phyloP scores from a whole-genome alignment of 306 rosid species.

The Lathyrus oleraceus region DNA sequence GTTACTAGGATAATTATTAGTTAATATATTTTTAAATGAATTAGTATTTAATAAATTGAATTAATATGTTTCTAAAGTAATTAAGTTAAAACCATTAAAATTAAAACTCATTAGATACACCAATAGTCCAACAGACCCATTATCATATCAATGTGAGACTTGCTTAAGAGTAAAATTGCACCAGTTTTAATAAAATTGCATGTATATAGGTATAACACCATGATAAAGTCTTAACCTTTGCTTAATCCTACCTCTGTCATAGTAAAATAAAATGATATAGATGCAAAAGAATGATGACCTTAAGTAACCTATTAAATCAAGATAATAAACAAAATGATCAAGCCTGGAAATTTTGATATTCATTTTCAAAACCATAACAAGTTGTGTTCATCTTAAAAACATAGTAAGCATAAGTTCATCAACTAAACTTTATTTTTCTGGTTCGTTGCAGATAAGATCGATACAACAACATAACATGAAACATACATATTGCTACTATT shows the following conservation, averaged over 20 bases:
- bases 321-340: slow-evolving; percentile 5
- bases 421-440: slow-evolving; percentile 15
- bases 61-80: too few species aligned
- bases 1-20: too few species aligned
- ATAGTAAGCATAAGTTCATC: slow-evolving; percentile 13
- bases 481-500: slow-evolving; percentile 38
- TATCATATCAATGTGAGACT: too few species aligned
- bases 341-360: slow-evolving; percentile 8
- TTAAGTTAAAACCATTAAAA: too few species aligned
- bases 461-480: background rate
- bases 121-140: too few species aligned
- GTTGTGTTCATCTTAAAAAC: slow-evolving; percentile 13
- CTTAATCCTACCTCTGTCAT: slow-evolving; percentile 72
- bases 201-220: slow-evolving; percentile 75
- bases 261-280: slow-evolving; percentile 29
- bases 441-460: background rate
- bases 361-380: slow-evolving; percentile 18
- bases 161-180: too few species aligned
- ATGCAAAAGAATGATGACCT: background rate
- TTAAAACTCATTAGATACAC: too few species aligned
- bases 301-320: background rate
- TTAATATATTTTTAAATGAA: too few species aligned
- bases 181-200: too few species aligned
- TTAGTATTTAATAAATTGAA: too few species aligned
- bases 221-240: slow-evolving; percentile 79